A percentile compares a stretch with the other conserved stretches of the same genome.
Evolutionary conservation across 768 basidiomycete genomes (phyloP).

Genomic region (Sarcodon sp.): DNA sequence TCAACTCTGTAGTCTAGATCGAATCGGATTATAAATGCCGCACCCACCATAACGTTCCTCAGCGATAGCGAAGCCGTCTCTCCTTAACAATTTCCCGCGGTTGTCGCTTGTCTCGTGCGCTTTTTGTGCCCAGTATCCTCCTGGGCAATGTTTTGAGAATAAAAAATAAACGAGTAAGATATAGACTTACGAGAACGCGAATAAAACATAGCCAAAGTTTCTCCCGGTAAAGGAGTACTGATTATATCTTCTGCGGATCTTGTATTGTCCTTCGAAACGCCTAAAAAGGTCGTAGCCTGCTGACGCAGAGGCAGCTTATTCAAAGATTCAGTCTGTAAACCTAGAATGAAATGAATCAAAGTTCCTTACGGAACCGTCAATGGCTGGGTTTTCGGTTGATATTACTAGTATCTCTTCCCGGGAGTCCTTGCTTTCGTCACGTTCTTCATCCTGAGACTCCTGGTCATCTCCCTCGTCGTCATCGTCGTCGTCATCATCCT

Average conservation of each 20-base stretch:
- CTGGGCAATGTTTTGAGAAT: conserved; percentile 18
- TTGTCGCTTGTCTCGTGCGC: conserved; percentile 47
- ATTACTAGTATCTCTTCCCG: conserved; percentile 1
- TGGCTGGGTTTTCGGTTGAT: neutral
- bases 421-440: conserved; percentile 13
- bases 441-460: conserved; percentile 19
- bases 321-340: neutral
- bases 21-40: neutral
- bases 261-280: conserved; percentile 42
- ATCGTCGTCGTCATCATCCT: conserved; percentile 42
- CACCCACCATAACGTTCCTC: conserved; percentile 57
- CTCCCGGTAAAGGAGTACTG: conserved; percentile 76
- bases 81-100: conserved; percentile 65
- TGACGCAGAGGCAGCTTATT: conserved; percentile 24
- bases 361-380: too few species aligned
- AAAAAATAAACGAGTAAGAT: neutral
- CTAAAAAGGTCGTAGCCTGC: conserved; percentile 44
- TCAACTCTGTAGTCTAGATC: neutral
- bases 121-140: conserved; percentile 71
- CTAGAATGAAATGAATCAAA: too few species aligned
- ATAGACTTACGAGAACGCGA: conserved; percentile 56
- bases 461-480: conserved; percentile 41
- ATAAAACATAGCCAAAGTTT: conserved; percentile 76
- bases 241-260: conserved; percentile 58
- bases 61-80: conserved; percentile 69